phyloP scores from a whole-genome alignment of 2,329 filamentous ascomycete species.

The Rhexocercosporidium sp. region DNA sequence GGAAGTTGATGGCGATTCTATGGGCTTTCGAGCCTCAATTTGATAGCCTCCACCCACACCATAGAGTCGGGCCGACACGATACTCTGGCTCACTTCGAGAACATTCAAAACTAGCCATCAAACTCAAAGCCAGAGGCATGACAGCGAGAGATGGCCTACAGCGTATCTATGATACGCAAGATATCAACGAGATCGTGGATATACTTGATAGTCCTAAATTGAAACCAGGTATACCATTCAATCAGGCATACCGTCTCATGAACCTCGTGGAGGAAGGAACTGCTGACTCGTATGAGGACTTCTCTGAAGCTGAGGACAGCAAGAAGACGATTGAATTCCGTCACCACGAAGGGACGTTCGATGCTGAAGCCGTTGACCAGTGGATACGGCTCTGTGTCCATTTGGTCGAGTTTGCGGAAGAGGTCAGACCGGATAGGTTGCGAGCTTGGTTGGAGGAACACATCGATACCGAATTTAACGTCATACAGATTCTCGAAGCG shows the following conservation, averaged over 20 bases:
- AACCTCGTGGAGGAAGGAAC: not conserved
- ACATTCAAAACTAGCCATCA: constrained; percentile 2
- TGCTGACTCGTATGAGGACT: not conserved
- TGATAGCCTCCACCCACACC: constrained; percentile 35
- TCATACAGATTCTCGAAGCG: not conserved
- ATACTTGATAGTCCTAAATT: not conserved
- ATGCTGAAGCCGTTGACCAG: constrained; percentile 18
- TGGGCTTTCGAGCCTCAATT: constrained; percentile 40
- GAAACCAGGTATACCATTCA: not conserved
- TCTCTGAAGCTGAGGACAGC: not conserved
- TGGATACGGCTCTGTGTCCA: constrained; percentile 32
- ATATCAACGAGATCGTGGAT: not conserved
- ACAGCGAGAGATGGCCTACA: not conserved
- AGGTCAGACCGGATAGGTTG: not conserved
- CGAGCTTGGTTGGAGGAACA: not conserved
- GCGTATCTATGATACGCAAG: not conserved
- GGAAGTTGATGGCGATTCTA: constrained; percentile 38
- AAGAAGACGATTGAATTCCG: constrained; percentile 37
- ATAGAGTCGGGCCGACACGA: not conserved
- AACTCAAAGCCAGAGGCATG: not conserved
- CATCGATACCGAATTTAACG: not conserved
- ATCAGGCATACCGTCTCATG: not conserved
- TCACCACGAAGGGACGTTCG: constrained; percentile 35
- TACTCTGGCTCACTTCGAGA: constrained; percentile 11
- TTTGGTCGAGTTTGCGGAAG: constrained; percentile 27